Evolutionary conservation across 306 rosid genomes (phyloP), one percentile per base, ranked within the genome.

Genomic region (Begonia fuchsioides): DNA sequence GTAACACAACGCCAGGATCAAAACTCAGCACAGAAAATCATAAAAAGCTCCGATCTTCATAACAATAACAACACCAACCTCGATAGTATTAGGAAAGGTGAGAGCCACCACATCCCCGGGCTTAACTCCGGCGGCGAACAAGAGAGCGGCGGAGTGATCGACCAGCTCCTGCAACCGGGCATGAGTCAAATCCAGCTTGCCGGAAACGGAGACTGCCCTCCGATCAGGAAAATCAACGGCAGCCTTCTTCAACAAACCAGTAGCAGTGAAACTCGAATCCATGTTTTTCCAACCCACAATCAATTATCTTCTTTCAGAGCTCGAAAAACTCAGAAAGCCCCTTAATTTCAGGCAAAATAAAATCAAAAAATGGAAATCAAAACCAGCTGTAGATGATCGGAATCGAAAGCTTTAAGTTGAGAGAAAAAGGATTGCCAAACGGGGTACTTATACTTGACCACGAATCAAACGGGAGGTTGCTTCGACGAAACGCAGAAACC

Each of bases 81-180:
- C 95, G 53, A 90, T 56, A 63, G 77, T 52, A 61, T 90, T 90
- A 14, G 84, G 82, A 66, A 84, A 90, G 51, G 93, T 77, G 52
- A 90, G 97, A 10, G 92, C 92, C 44, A 84, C 77, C 56, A 78
- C 87, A 39, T 90, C 92, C 57, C 72, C 75, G 26, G 75, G 67
- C 15, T 56, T 59, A 67, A 84, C 51, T 0, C 93, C 97, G 38
- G 75, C 54, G 26, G 78, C 59, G 60, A 76, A 12, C 9, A 90
- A 26, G 3, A 57, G 69, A 13, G 76, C 47, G 8, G 97, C 95
- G 39, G 97, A 76, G 20, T 60, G 49, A 3, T 84, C 95, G 15
- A 71, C 62, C 9, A 81, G 58, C n/a, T 66, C 60, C 0, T 60
- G 61, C 57, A 90, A 76, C 13, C 65, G 67, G 15, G 76, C 54